Percentiles rank a stretch among this genome's conserved stretches.
Conservation (phyloP, 306 rosid species). For the Trifolium pratense region DNA sequence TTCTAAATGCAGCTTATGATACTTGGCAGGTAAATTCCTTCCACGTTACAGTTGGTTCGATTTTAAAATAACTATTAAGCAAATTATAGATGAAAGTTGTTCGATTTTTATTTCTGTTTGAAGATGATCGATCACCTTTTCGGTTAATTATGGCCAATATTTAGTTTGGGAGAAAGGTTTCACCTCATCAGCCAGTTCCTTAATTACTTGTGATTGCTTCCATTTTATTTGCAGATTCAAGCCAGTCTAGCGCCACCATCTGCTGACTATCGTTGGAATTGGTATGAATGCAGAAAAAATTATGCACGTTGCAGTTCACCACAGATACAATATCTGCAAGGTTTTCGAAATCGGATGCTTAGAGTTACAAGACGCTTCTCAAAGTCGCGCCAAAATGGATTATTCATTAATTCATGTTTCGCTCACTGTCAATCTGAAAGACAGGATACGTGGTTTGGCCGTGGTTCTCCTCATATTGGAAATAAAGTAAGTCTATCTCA, state of each 20-base stretch:
- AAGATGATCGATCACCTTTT: background rate
- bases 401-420: slow-evolving; percentile 59
- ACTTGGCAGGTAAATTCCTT: slow-evolving; percentile 78
- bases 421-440: slow-evolving; percentile 62
- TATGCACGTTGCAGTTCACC: slow-evolving; percentile 53
- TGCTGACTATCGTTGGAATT: slow-evolving; percentile 56
- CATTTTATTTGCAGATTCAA: slow-evolving; percentile 46
- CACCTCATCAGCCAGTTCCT: slow-evolving; percentile 1
- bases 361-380: slow-evolving; percentile 50
- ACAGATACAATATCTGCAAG: slow-evolving; percentile 56
- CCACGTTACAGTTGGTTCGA: slow-evolving; percentile 25
- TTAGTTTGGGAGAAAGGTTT: background rate
- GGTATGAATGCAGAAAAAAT: slow-evolving; percentile 53
- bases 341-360: slow-evolving; percentile 56
- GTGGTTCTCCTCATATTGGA: slow-evolving; percentile 57
- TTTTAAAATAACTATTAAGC: background rate
- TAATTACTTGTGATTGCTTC: slow-evolving; percentile 16
- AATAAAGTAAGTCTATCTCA: slow-evolving; percentile 45
- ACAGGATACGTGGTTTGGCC: slow-evolving; percentile 60
- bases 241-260: slow-evolving; percentile 62
- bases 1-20: slow-evolving; percentile 90
- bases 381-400: slow-evolving; percentile 46
- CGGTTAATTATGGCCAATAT: background rate
- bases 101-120: background rate
- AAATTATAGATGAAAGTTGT: background rate